phyloP scores from a whole-genome alignment of 2,329 filamentous ascomycete species.

The Xylariaceae sp. region DNA sequence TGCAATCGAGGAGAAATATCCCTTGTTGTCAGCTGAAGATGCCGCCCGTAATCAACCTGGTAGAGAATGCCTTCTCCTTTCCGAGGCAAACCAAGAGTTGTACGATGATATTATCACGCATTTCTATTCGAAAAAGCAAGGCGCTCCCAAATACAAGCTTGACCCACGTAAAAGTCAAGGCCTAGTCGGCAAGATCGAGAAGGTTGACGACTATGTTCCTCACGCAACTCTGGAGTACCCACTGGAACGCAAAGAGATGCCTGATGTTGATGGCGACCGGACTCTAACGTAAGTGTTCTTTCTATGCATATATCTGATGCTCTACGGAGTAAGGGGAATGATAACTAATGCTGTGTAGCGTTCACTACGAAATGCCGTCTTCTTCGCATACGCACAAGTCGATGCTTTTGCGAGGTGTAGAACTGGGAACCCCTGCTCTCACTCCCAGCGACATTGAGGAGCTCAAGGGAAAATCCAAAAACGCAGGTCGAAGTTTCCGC shows the following conservation, averaged over 20 bases:
- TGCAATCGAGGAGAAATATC: conserved; percentile 80
- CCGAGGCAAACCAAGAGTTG: conserved; percentile 69
- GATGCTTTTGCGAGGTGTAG: conserved; percentile 82
- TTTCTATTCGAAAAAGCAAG: conserved; percentile 89
- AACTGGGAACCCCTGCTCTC: conserved; percentile 65
- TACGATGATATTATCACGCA: conserved; percentile 79
- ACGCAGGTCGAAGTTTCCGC: conserved; percentile 63
- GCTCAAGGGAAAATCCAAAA: conserved; percentile 60
- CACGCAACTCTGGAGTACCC: conserved; percentile 77
- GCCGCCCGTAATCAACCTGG: conserved; percentile 72
- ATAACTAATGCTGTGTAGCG: conserved; percentile 49
- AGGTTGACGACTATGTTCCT: conserved; percentile 77
- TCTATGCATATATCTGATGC: not conserved
- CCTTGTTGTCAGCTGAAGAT: conserved; percentile 71
- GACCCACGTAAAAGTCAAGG: conserved; percentile 72
- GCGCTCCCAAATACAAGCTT: conserved; percentile 60
- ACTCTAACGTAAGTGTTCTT: conserved; percentile 65
- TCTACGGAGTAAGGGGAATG: not conserved
- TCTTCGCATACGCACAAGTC: conserved; percentile 77
- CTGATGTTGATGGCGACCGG: conserved; percentile 75
- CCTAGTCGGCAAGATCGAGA: conserved; percentile 72
- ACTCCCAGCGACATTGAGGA: conserved; percentile 70
- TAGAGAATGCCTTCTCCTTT: conserved; percentile 76
- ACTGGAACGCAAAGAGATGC: conserved; percentile 64
- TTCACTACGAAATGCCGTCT: conserved; percentile 78